Conservation (phyloP, 1,284 basidiomycete species). For the Stygiomarasmius scandens region DNA sequence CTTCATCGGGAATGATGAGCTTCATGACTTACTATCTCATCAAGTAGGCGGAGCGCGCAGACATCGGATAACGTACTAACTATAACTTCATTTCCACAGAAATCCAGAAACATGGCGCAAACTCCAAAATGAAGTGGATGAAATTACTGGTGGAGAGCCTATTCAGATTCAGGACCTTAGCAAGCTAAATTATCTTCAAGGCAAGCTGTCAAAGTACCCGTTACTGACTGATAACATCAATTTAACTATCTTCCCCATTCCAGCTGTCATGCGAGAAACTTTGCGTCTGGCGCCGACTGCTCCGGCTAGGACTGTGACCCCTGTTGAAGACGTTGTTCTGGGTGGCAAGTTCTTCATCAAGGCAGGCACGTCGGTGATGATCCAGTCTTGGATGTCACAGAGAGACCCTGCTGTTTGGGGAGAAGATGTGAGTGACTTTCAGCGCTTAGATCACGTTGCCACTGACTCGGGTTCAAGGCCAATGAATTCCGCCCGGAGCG, state of each 20-base stretch:
- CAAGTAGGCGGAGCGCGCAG: background rate
- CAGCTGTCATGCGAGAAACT: slow-evolving; percentile 50
- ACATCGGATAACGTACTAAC: no score
- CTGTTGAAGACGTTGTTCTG: slow-evolving; percentile 40
- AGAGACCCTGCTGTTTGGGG: slow-evolving; percentile 52
- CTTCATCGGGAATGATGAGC: slow-evolving; percentile 30
- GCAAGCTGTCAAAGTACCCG: slow-evolving; percentile 21
- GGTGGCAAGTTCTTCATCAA: slow-evolving; percentile 46
- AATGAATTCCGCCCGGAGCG: slow-evolving; percentile 34
- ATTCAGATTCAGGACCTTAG: slow-evolving; percentile 40
- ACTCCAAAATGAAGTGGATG: slow-evolving; percentile 49
- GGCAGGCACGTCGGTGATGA: slow-evolving; percentile 32
- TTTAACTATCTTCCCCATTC: background rate
- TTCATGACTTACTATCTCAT: slow-evolving; percentile 15
- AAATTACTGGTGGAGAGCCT: slow-evolving; percentile 40
- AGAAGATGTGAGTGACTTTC: slow-evolving; percentile 45
- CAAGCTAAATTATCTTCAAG: slow-evolving; percentile 46
- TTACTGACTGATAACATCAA: background rate
- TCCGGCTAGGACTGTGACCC: slow-evolving; percentile 34
- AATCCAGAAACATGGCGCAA: slow-evolving; percentile 37
- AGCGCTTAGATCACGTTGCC: background rate
- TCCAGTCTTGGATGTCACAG: slow-evolving; percentile 39
- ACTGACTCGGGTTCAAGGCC: background rate
- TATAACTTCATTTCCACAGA: no score
- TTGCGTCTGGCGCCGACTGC: slow-evolving; percentile 49